phyloP scores from a whole-genome alignment of 2,329 filamentous ascomycete species.

The Escovopsis weberi region DNA sequence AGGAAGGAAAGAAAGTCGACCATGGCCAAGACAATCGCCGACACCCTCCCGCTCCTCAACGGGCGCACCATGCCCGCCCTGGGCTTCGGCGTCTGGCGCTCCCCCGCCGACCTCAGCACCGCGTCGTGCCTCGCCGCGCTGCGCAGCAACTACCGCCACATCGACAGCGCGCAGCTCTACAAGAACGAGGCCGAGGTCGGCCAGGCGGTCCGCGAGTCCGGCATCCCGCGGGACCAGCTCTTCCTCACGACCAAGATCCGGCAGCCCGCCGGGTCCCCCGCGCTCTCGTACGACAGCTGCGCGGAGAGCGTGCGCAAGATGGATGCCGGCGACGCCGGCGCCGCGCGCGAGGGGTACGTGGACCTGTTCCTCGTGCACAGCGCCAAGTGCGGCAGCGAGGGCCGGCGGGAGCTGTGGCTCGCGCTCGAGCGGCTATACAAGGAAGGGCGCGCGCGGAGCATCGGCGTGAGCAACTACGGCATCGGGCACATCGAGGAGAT shows the following conservation, averaged over 20 bases:
- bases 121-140: constrained; percentile 45
- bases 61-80: constrained; percentile 40
- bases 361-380: constrained; percentile 60
- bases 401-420: constrained; percentile 48
- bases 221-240: constrained; percentile 40
- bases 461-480: constrained; percentile 62
- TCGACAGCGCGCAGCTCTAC: constrained; percentile 51
- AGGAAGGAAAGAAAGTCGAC: no score
- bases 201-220: constrained; percentile 42
- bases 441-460: constrained; percentile 46
- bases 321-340: no score
- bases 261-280: constrained; percentile 20
- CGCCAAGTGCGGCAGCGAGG: constrained; percentile 34
- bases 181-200: constrained; percentile 55
- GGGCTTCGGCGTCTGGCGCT: constrained; percentile 57
- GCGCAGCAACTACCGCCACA: constrained; percentile 43
- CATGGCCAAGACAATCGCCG: not conserved
- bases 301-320: constrained; percentile 50
- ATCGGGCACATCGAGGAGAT: constrained; percentile 54
- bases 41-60: constrained; percentile 12
- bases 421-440: constrained; percentile 47
- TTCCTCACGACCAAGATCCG: constrained; percentile 59
- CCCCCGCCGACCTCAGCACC: constrained; percentile 35
- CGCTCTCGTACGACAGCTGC: constrained; percentile 44
- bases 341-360: constrained; percentile 32